phyloP scores from a whole-genome alignment of 2,329 filamentous ascomycete species.

The Hymenoscyphus fructigenus region DNA sequence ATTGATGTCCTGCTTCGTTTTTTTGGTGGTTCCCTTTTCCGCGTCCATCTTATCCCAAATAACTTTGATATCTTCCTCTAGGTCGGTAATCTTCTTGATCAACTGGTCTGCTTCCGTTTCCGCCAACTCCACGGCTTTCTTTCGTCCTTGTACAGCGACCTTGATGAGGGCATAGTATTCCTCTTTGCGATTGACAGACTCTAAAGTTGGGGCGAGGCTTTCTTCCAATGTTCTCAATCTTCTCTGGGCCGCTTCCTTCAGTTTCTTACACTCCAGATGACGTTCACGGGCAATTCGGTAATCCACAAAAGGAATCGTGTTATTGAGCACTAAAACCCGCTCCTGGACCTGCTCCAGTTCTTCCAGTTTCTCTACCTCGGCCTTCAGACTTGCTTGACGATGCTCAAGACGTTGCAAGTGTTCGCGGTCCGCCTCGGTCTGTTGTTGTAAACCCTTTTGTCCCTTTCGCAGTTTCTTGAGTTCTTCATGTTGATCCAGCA shows the following conservation, averaged over 20 bases:
- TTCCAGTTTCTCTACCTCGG: slow-evolving; percentile 78
- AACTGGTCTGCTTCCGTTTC: slow-evolving; percentile 52
- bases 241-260: slow-evolving; percentile 52
- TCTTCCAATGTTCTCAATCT: slow-evolving; percentile 61
- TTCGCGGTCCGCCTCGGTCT: slow-evolving; percentile 59
- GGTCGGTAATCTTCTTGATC: slow-evolving; percentile 43
- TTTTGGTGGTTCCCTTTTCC: slow-evolving; percentile 49
- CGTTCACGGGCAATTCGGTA: slow-evolving; percentile 57
- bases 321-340: slow-evolving; percentile 63
- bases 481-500: slow-evolving; percentile 74
- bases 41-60: slow-evolving; percentile 48
- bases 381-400: slow-evolving; percentile 70
- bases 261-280: slow-evolving; percentile 52
- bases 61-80: slow-evolving; percentile 40
- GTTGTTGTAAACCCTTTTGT: slow-evolving; percentile 63
- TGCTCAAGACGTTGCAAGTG: slow-evolving; percentile 65
- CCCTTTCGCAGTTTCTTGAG: slow-evolving; percentile 69
- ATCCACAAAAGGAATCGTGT: slow-evolving; percentile 62
- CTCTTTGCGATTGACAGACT: slow-evolving; percentile 68
- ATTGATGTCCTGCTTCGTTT: slow-evolving; percentile 50
- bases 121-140: slow-evolving; percentile 50
- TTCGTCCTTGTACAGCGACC: slow-evolving; percentile 54
- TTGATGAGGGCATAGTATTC: slow-evolving; percentile 61
- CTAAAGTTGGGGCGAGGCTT: slow-evolving; percentile 64
- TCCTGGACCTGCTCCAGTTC: slow-evolving; percentile 70